Evolutionary conservation across 495 filamentous ascomycete species (phyloP), one percentile per base, ranked within the genome.

Genomic region (Glonium stellatum): DNA sequence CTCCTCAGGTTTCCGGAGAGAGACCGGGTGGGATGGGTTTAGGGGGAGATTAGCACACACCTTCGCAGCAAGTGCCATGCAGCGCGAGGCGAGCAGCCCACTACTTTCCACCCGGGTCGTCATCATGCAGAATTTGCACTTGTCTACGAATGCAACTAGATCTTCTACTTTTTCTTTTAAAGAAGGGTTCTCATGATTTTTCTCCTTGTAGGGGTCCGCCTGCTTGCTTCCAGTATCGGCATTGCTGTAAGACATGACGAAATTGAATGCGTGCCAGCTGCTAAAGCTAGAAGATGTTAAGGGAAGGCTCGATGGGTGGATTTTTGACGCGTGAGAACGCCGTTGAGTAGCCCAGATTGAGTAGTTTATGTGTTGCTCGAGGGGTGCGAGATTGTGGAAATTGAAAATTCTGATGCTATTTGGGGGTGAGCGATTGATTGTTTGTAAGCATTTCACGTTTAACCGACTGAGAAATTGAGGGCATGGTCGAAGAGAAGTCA

Each of bases 21-120:
- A 15, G 36, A 39, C 8, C 13, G 39, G 10, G 23, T 34, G 51
- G 51, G 51, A 27, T 18, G 47, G n/a, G 12, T 23, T 41, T 22
- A 31, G 66, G 58, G 51, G 12, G 13, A 46, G 15, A 34, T 15
- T 23, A 21, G 10, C 18, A 18, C 73, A 49, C 77, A 92, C 91
- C 75, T 85, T 86, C n/a, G 80, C 91, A 22, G 90, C 89, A 11
- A 96, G 68, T 1, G 89, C 89, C 92, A 97, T 97, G 72, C 89
- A 93, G 57, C 92, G 78, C 12, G 87, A 92, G 11, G 85, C 82
- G 21, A 97, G 73, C 27, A 82, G 76, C 8, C 82, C 83, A 13
- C 73, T 77, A 22, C 68, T 60, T 1, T 75, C 73, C 25, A 89
- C 84, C 23, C 81, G 74, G 12, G 84, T 85, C 0, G 84, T 86